Conservation (phyloP, 1,284 basidiomycete genomes). For the Stereum hirsutum region DNA sequence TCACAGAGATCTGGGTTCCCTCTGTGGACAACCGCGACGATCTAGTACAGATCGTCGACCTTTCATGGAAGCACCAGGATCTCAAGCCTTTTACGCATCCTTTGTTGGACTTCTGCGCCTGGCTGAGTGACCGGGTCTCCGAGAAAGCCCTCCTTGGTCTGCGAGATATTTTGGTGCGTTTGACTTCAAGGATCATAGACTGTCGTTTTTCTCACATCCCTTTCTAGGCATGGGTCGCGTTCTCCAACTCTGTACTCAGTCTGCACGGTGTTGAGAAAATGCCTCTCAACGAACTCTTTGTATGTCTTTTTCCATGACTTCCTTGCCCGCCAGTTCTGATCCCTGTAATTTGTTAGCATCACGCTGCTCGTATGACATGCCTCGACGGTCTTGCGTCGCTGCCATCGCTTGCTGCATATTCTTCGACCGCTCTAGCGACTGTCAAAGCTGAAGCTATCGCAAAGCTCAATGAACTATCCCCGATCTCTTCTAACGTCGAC, state of each 20-base stretch:
- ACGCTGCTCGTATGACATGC: slow-evolving; percentile 82
- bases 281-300: slow-evolving; percentile 52
- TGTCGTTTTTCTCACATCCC: slow-evolving; percentile 7
- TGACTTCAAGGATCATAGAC: background rate
- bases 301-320: slow-evolving; percentile 46
- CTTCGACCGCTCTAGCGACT: slow-evolving; percentile 34
- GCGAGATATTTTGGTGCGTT: slow-evolving; percentile 81
- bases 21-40: slow-evolving; percentile 73
- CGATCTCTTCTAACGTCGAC: slow-evolving; percentile 16
- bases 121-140: slow-evolving; percentile 63
- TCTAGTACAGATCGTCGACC: slow-evolving; percentile 71
- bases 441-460: slow-evolving; percentile 40
- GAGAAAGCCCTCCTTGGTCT: slow-evolving; percentile 69
- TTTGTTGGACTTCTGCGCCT: slow-evolving; percentile 78
- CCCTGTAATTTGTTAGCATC: slow-evolving; percentile 53
- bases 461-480: slow-evolving; percentile 43
- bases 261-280: slow-evolving; percentile 27
- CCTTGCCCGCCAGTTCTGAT: too few relatives aligned
- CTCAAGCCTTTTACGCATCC: slow-evolving; percentile 52
- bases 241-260: slow-evolving; percentile 63
- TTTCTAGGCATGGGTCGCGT: slow-evolving; percentile 82
- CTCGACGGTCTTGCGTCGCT: slow-evolving; percentile 79
- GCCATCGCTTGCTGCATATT: slow-evolving; percentile 55
- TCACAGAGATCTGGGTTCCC: slow-evolving; percentile 99
- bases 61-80: slow-evolving; percentile 58